Base-by-base conservation (phyloP, 805 yeast species). In the Kurtzmaniella cleridarum region DNA sequence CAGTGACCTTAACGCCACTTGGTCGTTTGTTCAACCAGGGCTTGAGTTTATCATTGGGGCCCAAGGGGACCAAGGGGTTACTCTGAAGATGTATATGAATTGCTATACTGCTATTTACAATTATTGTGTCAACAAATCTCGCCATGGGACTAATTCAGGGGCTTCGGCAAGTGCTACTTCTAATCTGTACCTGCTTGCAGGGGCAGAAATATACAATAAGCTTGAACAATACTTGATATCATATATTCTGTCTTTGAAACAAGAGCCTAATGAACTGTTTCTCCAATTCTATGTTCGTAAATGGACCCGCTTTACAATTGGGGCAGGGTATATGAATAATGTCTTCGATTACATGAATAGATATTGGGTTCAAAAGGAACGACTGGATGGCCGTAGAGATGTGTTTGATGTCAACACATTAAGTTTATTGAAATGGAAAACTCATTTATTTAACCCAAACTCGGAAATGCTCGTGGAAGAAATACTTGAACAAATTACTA, bases 311-410 rank as follows among this genome's bases (percentile, higher is more conserved):
- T 93, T 76, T 58, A 79, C 95, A 16, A 79, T 87, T 38, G 98
- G 98, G 20, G 95, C 98, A 1, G 84, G 89, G 12, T 85, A 87
- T 60, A 65, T 93, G 58, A 89, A 88, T 59, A 93, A 95, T 57
- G 90, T 95, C 5, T 86, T 93, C 54, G 96, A 91, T 59, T 93
- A 93, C 62, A 80, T 93, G 76, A 93, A 93, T 62, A 76, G 98
- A 45, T 93, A 91, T 63, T 93, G 98, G 98, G 96, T 95, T 32
- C 85, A 84, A 50, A 90, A 95, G 55, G 98, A 91, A 62, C 76
- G 98, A 54, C 84, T 88, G 32, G 97, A 91, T 57, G 97, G 97
- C 13, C 78, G 87, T 53, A 75, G 89, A 46, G 89, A 87, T 53
- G 81, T 93, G 34, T 88, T 80, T 60, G 98, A 93, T 60, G 95